Conservation (phyloP, 306 rosid genomes). For the Chamaecrista fasciculata region DNA sequence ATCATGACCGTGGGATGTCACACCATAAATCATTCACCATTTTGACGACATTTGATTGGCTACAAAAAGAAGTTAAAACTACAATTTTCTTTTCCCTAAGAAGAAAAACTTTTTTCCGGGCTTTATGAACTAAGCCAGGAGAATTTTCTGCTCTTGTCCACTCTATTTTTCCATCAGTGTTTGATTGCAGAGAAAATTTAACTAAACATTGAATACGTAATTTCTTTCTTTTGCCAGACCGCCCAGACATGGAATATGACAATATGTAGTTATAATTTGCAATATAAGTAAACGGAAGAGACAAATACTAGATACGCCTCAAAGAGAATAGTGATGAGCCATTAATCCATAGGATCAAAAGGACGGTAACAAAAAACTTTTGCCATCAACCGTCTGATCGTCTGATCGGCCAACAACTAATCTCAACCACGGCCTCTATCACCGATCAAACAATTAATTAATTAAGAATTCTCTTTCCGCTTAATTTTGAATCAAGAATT, state of each 20-base stretch:
- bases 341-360: neutral
- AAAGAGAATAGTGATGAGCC: neutral
- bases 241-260: too few relatives aligned
- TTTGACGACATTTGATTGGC: neutral
- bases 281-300: neutral
- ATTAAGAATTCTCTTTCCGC: neutral
- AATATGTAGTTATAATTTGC: neutral
- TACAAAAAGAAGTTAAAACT: neutral
- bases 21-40: neutral
- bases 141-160: neutral
- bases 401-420: neutral
- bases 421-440: neutral
- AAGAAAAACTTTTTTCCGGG: neutral
- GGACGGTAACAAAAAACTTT: neutral
- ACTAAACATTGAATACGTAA: neutral
- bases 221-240: too few relatives aligned
- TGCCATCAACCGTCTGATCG: neutral
- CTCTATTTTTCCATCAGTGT: neutral
- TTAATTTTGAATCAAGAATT: neutral
- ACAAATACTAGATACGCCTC: neutral
- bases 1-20: constrained; percentile 17
- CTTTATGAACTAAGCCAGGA: too few relatives aligned
- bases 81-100: neutral
- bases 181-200: neutral
- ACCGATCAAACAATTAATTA: constrained; percentile 10